Percentiles rank a stretch among this genome's conserved stretches.
Conservation (phyloP, 768 basidiomycete genomes). For the Tylopilus vinaceipallidus region DNA sequence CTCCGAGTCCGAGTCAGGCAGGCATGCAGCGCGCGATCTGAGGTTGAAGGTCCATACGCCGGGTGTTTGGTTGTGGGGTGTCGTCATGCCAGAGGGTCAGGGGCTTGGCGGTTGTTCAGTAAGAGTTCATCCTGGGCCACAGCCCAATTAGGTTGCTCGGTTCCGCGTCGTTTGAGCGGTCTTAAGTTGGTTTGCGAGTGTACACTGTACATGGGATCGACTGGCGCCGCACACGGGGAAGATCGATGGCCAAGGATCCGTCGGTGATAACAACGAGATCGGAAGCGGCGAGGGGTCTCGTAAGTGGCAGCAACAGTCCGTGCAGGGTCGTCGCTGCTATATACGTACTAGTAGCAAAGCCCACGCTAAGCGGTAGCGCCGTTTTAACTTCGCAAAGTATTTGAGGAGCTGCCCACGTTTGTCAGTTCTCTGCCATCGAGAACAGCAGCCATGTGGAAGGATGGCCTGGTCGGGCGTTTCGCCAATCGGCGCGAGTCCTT, state of each 20-base stretch:
- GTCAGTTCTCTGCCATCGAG: too few species aligned
- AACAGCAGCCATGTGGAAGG: slow-evolving; percentile 21
- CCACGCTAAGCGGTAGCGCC: neutral
- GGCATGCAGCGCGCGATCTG: slow-evolving; percentile 8
- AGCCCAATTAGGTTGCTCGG: too few species aligned
- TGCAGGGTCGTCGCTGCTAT: neutral
- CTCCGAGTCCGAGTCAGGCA: slow-evolving; percentile 21
- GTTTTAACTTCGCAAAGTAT: slow-evolving; percentile 7
- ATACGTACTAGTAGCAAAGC: neutral
- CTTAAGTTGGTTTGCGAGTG: too few species aligned
- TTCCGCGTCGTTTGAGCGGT: too few species aligned
- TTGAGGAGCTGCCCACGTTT: neutral
- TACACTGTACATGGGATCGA: too few species aligned
- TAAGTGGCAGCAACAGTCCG: too few species aligned
- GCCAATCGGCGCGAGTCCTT: neutral
- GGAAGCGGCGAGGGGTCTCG: neutral
- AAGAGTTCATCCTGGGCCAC: too few species aligned
- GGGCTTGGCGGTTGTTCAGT: slow-evolving; percentile 8
- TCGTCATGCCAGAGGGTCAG: neutral
- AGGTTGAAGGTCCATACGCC: slow-evolving; percentile 31
- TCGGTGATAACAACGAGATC: neutral
- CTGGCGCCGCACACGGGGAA: too few species aligned
- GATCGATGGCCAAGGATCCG: too few species aligned
- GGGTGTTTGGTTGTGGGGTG: neutral
- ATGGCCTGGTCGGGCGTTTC: slow-evolving; percentile 13